These are phyloP conservation scores for Dactylella cylindrospora DNA, from an alignment of 2,329 filamentous ascomycete genomes.

Conservation along the genomic window DNA sequence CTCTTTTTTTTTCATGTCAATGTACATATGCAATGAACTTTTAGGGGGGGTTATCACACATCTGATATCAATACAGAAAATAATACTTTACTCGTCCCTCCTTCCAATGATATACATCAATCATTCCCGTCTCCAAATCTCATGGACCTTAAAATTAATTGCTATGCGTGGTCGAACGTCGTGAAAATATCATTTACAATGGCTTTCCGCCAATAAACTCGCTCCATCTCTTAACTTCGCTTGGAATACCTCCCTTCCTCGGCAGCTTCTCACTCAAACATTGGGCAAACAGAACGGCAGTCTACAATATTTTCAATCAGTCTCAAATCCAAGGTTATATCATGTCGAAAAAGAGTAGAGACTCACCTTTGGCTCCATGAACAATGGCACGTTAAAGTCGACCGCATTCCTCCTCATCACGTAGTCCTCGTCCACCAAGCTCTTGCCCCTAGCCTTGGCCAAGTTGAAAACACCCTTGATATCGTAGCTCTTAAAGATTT, in stretches of 20 bases:
- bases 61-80: no score
- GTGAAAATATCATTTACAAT: slow-evolving; percentile 59
- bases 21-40: no score
- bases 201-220: slow-evolving; percentile 89
- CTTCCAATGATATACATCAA: no score
- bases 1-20: no score
- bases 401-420: slow-evolving; percentile 98
- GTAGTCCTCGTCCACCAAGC: slow-evolving; percentile 87
- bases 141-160: no score
- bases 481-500: slow-evolving; percentile 96
- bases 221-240: slow-evolving; percentile 90
- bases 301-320: no score
- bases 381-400: slow-evolving; percentile 94
- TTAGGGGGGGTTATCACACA: no score
- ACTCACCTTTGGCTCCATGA: slow-evolving; percentile 95
- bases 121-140: no score
- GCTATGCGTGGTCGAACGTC: no score
- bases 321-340: no score
- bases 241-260: slow-evolving; percentile 79
- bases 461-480: slow-evolving; percentile 96
- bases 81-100: no score
- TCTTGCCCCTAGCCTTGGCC: slow-evolving; percentile 78
- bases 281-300: slow-evolving; percentile 89
- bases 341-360: slow-evolving; percentile 12
- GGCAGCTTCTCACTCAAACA: slow-evolving; percentile 98